Percentiles rank a stretch among this genome's conserved stretches.
Conservation (phyloP, 2,329 filamentous ascomycete species). For the Fusarium sacchari region DNA sequence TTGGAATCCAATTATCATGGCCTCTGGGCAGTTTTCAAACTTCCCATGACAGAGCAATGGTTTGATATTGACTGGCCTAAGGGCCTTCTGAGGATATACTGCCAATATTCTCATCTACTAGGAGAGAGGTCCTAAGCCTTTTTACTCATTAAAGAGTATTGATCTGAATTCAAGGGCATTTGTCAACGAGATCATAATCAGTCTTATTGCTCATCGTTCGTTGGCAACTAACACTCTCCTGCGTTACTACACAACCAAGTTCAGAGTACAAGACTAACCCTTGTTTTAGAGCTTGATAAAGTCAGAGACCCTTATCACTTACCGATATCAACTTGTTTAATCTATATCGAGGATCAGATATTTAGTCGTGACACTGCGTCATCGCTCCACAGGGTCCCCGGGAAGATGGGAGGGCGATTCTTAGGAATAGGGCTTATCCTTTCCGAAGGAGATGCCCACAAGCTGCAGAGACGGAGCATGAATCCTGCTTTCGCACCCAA, state of each 20-base stretch:
- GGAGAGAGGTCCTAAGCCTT: rapidly evolving
- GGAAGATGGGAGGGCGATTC: constrained; percentile 48
- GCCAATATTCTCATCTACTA: background rate
- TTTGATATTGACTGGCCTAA: background rate
- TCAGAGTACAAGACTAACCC: background rate
- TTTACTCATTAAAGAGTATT: too few relatives aligned
- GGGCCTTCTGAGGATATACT: too few relatives aligned
- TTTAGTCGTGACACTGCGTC: background rate
- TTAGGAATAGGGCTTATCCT: constrained; percentile 78
- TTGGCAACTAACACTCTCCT: background rate
- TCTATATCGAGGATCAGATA: background rate
- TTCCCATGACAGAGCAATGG: background rate
- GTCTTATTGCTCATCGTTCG: rapidly evolving
- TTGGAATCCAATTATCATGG: background rate
- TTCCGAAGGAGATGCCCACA: constrained; percentile 93
- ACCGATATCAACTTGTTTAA: background rate
- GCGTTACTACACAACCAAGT: background rate
- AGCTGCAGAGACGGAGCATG: constrained; percentile 80
- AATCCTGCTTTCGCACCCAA: constrained; percentile 85
- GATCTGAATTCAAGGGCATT: background rate
- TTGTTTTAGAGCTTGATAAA: background rate
- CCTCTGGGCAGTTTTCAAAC: rapidly evolving
- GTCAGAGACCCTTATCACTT: background rate
- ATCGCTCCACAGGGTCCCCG: background rate
- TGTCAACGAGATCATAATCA: rapidly evolving